Base-by-base conservation (phyloP, 306 rosid genomes). In the Medicago ruthenica region DNA sequence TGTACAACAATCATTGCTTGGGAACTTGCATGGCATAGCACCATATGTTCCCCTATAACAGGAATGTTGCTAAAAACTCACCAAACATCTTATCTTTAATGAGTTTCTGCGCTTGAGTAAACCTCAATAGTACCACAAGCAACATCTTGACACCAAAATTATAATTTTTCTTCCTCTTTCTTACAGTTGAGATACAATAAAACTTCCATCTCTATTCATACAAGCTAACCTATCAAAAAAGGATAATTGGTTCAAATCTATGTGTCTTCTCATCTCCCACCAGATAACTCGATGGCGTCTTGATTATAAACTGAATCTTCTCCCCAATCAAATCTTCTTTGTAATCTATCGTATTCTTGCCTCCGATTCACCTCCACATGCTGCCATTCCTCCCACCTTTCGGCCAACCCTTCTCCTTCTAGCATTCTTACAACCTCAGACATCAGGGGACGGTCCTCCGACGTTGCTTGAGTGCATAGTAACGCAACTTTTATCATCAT, bases 321-420 rank as follows among this genome's bases (percentile, higher is more conserved):
- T 40, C 97, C 97, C 98, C 98, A 96, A 76, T 96, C 96, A 76
- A 96, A 92, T 82, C 99, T 89, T 89, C 99, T 84, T 70, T 96
- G 98, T 27, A 92, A 70, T 75, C 98, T 88, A 63, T 96, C 98
- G 2, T 89, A 88, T 79, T 96, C 98, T 80, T 92, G 90, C 84
- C 98, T 86, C 21, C 99, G 90, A 60, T 79, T 86, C 69, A 96
- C 97, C 84, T 96, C 99, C 58, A 90, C 90, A 51, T 82, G 86
- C 82, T 92, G 99, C 99, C 99, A 96, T 73, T 92, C 98, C 76
- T 96, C 98, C 99, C 99, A 96, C 83, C 98, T 81, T 90, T 96
- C 97, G 9, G 99, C 99, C 59, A 96, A 93, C 21, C 99, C 99
- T 82, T 96, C 99, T 44, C 98, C 99, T 83, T 96, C 99, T 11